Evolutionary conservation across 2,329 filamentous ascomycete species (phyloP).

Genomic region (Botrytis tulipae): DNA sequence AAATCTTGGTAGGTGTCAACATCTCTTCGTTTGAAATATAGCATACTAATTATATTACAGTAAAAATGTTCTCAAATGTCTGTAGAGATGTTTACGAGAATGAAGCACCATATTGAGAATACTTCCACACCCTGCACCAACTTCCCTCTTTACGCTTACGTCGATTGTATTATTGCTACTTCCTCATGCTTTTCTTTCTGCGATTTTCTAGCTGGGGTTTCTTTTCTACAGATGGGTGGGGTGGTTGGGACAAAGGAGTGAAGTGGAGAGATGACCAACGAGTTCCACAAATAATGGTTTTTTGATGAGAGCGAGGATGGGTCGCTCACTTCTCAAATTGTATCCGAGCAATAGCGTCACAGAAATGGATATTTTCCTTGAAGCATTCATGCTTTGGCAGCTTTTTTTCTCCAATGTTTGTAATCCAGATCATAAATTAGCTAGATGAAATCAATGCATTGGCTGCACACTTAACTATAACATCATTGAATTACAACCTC

Average conservation of each 20-base stretch:
- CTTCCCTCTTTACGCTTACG: constrained; percentile 10
- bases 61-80: background rate
- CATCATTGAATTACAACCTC: no score
- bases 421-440: background rate
- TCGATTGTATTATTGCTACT: constrained; percentile 22
- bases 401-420: background rate
- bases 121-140: background rate
- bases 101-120: background rate
- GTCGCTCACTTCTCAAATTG: constrained; percentile 16
- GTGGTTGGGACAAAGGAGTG: background rate
- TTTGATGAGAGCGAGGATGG: constrained; percentile 14
- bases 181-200: constrained; percentile 16
- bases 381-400: background rate
- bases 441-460: background rate
- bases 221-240: constrained; percentile 13
- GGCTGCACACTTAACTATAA: constrained; percentile 43
- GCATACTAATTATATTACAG: background rate
- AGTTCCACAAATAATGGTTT: constrained; percentile 13
- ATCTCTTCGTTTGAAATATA: no score
- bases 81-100: background rate
- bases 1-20: constrained; percentile 45
- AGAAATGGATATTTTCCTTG: background rate
- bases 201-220: constrained; percentile 13
- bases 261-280: constrained; percentile 4
- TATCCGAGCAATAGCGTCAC: constrained; percentile 11